Evolutionary conservation across 768 basidiomycete genomes (phyloP).

Genomic region (Coprinellus micaceus): DNA sequence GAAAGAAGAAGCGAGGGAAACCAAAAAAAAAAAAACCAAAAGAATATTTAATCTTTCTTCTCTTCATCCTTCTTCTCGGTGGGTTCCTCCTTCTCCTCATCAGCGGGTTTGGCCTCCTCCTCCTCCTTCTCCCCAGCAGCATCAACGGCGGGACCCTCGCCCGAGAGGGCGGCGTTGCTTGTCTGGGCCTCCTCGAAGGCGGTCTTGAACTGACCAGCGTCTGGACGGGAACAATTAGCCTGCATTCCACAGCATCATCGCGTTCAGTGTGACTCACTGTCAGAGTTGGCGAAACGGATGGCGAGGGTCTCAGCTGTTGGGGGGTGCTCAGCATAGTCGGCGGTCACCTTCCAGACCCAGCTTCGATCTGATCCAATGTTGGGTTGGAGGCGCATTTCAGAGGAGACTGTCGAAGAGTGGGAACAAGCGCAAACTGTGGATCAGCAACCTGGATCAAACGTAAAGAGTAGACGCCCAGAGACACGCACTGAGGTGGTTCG

Average conservation of each 20-base stretch:
- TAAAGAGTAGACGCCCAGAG: conserved; percentile 24
- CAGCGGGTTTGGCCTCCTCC: conserved; percentile 25
- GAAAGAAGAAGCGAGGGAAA: background rate
- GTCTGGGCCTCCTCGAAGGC: conserved; percentile 85
- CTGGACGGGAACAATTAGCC: conserved; percentile 31
- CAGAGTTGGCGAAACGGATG: conserved; percentile 95
- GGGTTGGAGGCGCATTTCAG: conserved; percentile 92
- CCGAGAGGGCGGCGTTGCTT: conserved; percentile 49
- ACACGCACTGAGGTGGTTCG: conserved; percentile 82
- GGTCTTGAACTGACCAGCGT: conserved; percentile 84
- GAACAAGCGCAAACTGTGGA: background rate
- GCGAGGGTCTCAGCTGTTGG: conserved; percentile 94
- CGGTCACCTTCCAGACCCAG: conserved; percentile 98
- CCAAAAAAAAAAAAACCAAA: background rate
- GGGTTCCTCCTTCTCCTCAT: conserved; percentile 28
- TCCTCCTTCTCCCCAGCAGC: conserved; percentile 26
- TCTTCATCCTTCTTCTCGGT: conserved; percentile 27
- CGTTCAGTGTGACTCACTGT: conserved; percentile 58
- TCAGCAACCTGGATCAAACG: conserved; percentile 17
- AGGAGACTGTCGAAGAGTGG: conserved; percentile 51
- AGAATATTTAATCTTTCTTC: conserved; percentile 13
- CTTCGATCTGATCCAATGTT: conserved; percentile 98
- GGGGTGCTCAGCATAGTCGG: conserved; percentile 90
- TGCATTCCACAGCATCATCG: background rate
- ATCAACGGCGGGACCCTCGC: conserved; percentile 16